Percentiles rank a stretch among this genome's conserved stretches.
These are phyloP conservation scores for Recurvomyces mirabilis DNA, from an alignment of 495 filamentous ascomycete genomes.

Conservation along the genomic window DNA sequence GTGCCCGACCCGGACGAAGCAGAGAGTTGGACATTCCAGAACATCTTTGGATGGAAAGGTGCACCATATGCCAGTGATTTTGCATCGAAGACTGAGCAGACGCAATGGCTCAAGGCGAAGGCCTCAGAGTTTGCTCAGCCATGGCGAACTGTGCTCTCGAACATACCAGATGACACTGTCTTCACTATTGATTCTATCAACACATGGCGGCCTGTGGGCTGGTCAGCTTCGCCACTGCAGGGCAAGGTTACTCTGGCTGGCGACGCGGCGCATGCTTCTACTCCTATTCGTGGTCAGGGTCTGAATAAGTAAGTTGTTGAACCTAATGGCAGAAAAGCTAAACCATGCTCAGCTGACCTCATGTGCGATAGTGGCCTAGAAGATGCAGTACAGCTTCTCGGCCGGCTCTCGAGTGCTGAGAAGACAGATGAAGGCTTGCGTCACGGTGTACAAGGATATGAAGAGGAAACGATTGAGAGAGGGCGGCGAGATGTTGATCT, in stretches of 20 bases:
- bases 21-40: constrained; percentile 1
- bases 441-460: background rate
- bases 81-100: background rate
- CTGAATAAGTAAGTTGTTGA: background rate
- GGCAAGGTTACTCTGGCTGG: constrained; percentile 2
- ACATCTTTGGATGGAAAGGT: background rate
- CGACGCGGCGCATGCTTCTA: constrained; percentile 2
- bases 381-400: background rate
- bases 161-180: background rate
- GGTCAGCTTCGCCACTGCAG: background rate
- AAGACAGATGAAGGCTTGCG: background rate
- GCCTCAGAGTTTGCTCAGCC: background rate
- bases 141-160: background rate
- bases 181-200: constrained; percentile 1
- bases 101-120: background rate
- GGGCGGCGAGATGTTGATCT: background rate
- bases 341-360: background rate
- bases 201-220: constrained; percentile 1
- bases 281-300: background rate
- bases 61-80: background rate
- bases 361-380: background rate
- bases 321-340: background rate
- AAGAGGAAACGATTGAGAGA: background rate
- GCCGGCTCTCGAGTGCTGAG: background rate
- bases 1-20: background rate